Evolutionary conservation across 2,329 filamentous ascomycete genomes (phyloP), one percentile per base, ranked within the genome.

Genomic region (Phyllachora maydis): DNA sequence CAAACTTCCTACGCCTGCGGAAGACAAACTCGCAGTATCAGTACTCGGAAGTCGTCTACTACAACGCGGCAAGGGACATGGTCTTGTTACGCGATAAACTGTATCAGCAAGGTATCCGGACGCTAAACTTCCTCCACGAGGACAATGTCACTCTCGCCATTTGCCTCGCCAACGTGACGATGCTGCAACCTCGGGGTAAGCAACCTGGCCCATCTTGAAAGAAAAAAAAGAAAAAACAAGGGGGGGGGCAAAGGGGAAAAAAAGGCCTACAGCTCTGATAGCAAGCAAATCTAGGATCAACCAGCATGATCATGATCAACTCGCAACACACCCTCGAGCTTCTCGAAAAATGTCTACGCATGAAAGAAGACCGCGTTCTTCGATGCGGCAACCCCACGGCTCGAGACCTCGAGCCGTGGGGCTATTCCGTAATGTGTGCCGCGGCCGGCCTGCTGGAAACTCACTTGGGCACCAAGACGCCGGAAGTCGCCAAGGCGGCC

Each of bases 331-430:
- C 63, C 1, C 51, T 68, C 30, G 54, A 58, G 40, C 48, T 69
- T n/a, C 56, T 70, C 8, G 62, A 68, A 36, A 65, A 62, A 37
- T 68, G 64, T 30, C 53, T 69, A 18, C 43, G 46, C 22, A 60
- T 70, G 52, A 67, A 67, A 37, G 63, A 68, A 34, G 63, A 69
- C 32, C 55, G 62, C 1, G 53, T 69, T 6, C 40, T 70, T 13
- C 50, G 63, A n/a, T 66, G 61, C 30, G 64, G 64, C 10, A 68
- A 68, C 43, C 65, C 66, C 34, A n/a, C n/a, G n/a, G n/a, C n/a
- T n/a, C n/a, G n/a, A n/a, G n/a, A n/a, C n/a, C n/a, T n/a, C n/a
- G 65, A 70, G 36, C 64, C 65, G 0, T 69, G 65, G 65, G 62
- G 62, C 11, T 67, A 68, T 39, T 63, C 58, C 26, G 66, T 66